Evolutionary conservation across 2,329 filamentous ascomycete genomes (phyloP).

Genomic region (Botrytis deweyae): DNA sequence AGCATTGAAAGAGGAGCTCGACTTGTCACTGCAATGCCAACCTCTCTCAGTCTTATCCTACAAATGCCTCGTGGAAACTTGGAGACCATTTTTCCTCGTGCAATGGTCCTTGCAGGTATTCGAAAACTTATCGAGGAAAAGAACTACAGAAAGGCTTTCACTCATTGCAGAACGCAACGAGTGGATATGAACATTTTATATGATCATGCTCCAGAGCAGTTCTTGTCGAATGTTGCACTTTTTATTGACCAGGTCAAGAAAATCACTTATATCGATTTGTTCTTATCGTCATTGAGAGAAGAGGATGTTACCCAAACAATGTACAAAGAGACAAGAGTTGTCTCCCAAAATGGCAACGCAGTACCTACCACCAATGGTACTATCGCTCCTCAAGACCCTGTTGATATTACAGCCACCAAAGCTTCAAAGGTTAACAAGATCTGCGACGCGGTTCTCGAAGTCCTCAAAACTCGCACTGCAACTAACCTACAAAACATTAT

Average conservation of each 20-base stretch:
- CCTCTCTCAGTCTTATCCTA: conserved; percentile 78
- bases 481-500: conserved; percentile 85
- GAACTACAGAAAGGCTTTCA: conserved; percentile 81
- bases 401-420: conserved; percentile 27
- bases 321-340: conserved; percentile 79
- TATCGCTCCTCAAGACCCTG: conserved; percentile 22
- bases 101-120: conserved; percentile 89
- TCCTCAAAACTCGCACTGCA: conserved; percentile 60
- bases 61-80: conserved; percentile 97
- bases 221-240: conserved; percentile 69
- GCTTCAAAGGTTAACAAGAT: conserved; percentile 77
- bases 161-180: conserved; percentile 84
- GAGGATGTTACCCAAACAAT: conserved; percentile 93
- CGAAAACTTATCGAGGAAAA: conserved; percentile 75
- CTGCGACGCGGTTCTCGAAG: conserved; percentile 77
- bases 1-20: conserved; percentile 87
- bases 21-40: conserved; percentile 85
- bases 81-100: conserved; percentile 90
- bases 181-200: conserved; percentile 98
- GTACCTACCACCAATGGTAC: conserved; percentile 29
- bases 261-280: conserved; percentile 81
- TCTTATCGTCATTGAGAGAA: conserved; percentile 81
- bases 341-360: conserved; percentile 35
- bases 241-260: conserved; percentile 86
- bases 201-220: conserved; percentile 85